Evolutionary conservation across 345 rosid species (phyloP).

Genomic region (Nasturtium officinale): DNA sequence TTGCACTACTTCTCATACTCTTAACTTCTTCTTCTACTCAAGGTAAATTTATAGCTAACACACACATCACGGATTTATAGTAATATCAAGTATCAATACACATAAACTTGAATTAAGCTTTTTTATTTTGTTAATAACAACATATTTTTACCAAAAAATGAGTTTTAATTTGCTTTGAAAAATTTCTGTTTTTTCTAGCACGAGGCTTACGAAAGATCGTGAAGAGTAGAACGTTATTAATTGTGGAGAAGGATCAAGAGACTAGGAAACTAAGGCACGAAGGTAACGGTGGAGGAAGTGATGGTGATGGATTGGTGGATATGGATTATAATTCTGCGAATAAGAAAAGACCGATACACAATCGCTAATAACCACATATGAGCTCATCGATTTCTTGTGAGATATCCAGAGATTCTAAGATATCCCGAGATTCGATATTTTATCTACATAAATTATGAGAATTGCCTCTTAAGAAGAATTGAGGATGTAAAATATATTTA

Average conservation of each 20-base stretch:
- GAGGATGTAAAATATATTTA: slow-evolving; percentile 22
- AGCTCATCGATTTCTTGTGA: slow-evolving; percentile 32
- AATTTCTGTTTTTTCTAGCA: not conserved
- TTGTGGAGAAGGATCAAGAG: slow-evolving; percentile 35
- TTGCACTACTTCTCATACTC: slow-evolving; percentile 38
- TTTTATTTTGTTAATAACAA: not conserved
- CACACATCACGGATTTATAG: not conserved
- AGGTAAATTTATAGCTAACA: slow-evolving; percentile 32
- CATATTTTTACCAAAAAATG: not conserved
- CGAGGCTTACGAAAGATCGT: slow-evolving; percentile 18
- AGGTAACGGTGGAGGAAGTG: slow-evolving; percentile 29
- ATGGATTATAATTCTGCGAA: slow-evolving; percentile 45
- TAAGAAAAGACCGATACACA: slow-evolving; percentile 45
- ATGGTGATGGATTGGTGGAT: slow-evolving; percentile 42
- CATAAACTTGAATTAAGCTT: not conserved
- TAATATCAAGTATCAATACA: slow-evolving; percentile 5
- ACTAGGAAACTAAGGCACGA: slow-evolving; percentile 17
- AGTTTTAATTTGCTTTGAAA: not conserved
- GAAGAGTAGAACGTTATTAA: slow-evolving; percentile 22
- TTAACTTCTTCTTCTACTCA: slow-evolving; percentile 27
- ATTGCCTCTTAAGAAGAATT: not conserved
- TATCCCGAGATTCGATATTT: slow-evolving; percentile 39
- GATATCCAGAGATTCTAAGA: slow-evolving; percentile 36
- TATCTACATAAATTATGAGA: not conserved
- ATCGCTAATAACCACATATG: slow-evolving; percentile 23